phyloP scores from a whole-genome alignment of 306 rosid genomes.

The Cucurbita ficifolia region DNA sequence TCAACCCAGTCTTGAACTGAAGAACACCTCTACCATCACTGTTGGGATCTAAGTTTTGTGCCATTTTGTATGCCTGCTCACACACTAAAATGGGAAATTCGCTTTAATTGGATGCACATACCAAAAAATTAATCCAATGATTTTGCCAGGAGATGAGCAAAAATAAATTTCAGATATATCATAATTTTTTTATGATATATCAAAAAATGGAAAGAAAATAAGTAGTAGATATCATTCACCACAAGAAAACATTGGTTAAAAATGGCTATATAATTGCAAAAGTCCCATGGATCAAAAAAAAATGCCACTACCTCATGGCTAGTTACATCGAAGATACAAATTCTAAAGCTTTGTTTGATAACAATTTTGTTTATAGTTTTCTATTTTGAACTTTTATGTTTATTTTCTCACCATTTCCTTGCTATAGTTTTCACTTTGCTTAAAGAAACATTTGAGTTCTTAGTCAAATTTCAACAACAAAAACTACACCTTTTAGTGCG shows the following conservation, averaged over 20 bases:
- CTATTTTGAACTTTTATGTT: too few relatives aligned
- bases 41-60: constrained; percentile 78
- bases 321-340: not conserved
- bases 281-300: not conserved
- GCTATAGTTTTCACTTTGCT: not conserved
- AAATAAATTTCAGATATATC: not conserved
- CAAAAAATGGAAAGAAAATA: not conserved
- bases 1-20: constrained; percentile 90
- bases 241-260: not conserved
- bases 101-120: not conserved
- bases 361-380: not conserved
- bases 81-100: constrained; percentile 53
- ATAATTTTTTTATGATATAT: not conserved
- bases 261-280: not conserved
- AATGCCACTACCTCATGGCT: not conserved
- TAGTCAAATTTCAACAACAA: not conserved
- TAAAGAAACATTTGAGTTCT: not conserved
- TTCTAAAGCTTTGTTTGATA: too few relatives aligned
- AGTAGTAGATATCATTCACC: not conserved
- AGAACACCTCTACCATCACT: constrained; percentile 89
- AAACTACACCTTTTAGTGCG: too few relatives aligned
- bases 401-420: not conserved
- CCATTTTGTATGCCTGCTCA: constrained; percentile 93
- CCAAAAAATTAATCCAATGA: not conserved
- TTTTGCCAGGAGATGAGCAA: not conserved